Conservation (phyloP, 169 alveolate genomes). For the Cryptosporidium canis region DNA sequence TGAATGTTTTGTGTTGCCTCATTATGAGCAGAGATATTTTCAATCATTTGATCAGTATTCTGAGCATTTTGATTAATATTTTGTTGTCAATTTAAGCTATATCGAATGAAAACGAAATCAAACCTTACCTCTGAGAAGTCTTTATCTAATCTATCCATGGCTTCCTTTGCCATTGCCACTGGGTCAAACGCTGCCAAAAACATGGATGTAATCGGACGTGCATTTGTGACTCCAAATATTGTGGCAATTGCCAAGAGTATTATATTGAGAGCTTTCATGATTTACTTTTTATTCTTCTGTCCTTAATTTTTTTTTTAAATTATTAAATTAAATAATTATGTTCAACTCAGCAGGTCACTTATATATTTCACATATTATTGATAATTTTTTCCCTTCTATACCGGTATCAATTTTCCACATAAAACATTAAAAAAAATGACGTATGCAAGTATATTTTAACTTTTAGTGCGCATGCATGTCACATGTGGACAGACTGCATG, state of each 20-base stretch:
- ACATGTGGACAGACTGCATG: neutral
- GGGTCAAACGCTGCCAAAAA: slow-evolving; percentile 69
- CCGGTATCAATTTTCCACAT: slow-evolving; percentile 3
- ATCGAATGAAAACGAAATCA: neutral
- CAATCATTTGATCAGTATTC: slow-evolving; percentile 2
- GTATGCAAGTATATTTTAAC: neutral
- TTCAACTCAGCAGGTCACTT: neutral
- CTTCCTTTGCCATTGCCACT: slow-evolving; percentile 8
- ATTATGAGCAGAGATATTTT: slow-evolving; percentile 29
- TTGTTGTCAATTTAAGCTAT: neutral
- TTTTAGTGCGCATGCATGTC: neutral
- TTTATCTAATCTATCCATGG: neutral
- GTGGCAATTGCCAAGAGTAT: neutral
- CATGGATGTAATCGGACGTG: slow-evolving; percentile 28
- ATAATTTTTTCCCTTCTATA: neutral
- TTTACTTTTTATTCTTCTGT: too few relatives aligned
- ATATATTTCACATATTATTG: neutral
- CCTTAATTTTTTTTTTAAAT: too few relatives aligned
- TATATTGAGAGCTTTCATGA: slow-evolving; percentile 15
- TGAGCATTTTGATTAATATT: neutral
- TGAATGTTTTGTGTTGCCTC: slow-evolving; percentile 3
- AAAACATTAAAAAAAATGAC: neutral
- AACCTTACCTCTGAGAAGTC: slow-evolving; percentile 33
- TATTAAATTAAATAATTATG: neutral
- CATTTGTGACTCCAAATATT: slow-evolving; percentile 11